Percentiles rank a stretch among this genome's conserved stretches.
phyloP scores from a whole-genome alignment of 441 rosid species.

The Euphorbia corollata region DNA sequence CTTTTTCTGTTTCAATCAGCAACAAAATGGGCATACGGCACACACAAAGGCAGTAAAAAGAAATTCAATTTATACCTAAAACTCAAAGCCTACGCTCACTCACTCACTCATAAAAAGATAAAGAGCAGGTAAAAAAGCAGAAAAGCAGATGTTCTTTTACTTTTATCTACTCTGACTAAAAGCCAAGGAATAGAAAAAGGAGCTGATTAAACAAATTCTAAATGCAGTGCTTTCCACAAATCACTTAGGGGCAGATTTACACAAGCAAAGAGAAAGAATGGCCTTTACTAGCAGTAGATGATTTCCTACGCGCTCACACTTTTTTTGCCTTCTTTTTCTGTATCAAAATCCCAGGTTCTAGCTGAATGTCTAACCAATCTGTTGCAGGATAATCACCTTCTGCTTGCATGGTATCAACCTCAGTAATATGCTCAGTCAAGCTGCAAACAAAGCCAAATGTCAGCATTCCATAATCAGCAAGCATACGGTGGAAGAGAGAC shows the following conservation, averaged over 20 bases:
- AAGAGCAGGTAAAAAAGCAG: background rate
- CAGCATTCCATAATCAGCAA: constrained; percentile 18
- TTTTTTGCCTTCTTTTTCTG: constrained; percentile 49
- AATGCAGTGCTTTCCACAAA: background rate
- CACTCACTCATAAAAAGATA: background rate
- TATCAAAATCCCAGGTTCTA: constrained; percentile 25
- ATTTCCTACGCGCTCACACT: constrained; percentile 31
- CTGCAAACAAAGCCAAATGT: constrained; percentile 32
- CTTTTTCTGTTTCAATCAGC: too few relatives aligned
- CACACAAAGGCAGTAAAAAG: too few relatives aligned
- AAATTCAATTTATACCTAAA: too few relatives aligned
- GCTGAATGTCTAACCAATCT: constrained; percentile 27
- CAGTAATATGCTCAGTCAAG: constrained; percentile 29
- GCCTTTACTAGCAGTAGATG: constrained; percentile 40
- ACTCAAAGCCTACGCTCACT: background rate
- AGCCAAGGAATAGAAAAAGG: background rate
- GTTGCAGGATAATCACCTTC: constrained; percentile 23
- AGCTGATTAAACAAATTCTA: background rate
- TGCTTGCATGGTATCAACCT: constrained; percentile 20
- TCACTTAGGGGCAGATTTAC: background rate
- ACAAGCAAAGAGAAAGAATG: constrained; percentile 10
- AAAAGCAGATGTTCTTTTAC: background rate
- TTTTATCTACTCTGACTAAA: background rate
- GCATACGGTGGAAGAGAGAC: constrained; percentile 9
- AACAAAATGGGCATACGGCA: too few relatives aligned